Conservation (phyloP, 176 grass and related monocot species). For the Oryza longistaminata region DNA sequence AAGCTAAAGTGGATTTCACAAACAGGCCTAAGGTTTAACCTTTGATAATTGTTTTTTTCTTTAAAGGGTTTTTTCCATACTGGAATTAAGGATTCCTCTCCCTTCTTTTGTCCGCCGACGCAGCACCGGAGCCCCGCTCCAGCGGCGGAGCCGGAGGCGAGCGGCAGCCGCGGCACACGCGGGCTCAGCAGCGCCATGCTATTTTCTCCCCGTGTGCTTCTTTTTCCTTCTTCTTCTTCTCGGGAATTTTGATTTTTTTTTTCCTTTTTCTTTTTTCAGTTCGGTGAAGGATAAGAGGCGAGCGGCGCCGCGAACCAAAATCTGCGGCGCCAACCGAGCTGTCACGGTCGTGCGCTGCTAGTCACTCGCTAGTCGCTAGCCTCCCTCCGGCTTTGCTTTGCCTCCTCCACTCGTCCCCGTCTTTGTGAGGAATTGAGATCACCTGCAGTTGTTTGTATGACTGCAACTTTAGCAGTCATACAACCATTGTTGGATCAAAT, state of each 20-base stretch:
- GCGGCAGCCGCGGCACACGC: conserved; percentile 61
- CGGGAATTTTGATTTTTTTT: not conserved
- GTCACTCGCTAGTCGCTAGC: not conserved
- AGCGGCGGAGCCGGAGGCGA: conserved; percentile 23
- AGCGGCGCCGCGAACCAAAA: conserved; percentile 23
- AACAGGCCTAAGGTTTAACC: too few relatives aligned
- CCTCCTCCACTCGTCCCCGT: not conserved
- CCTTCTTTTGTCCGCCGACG: too few relatives aligned
- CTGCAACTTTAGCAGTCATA: too few relatives aligned
- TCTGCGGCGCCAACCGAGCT: too few relatives aligned
- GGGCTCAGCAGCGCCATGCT: conserved; percentile 82
- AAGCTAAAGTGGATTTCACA: too few relatives aligned
- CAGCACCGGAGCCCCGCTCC: conserved; percentile 1
- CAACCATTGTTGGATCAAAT: too few relatives aligned
- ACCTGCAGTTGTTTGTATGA: too few relatives aligned
- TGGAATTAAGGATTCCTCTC: too few relatives aligned
- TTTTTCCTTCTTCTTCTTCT: not conserved
- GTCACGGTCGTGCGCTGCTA: not conserved
- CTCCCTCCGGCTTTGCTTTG: not conserved
- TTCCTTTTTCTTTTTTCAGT: not conserved
- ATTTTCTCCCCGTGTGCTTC: not conserved
- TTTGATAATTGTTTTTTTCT: too few relatives aligned
- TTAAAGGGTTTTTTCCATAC: too few relatives aligned
- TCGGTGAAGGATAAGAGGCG: conserved; percentile 36
- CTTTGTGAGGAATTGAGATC: too few relatives aligned